Conservation (phyloP, 768 basidiomycete genomes). For the Xerocomus brunneocitrinus region DNA sequence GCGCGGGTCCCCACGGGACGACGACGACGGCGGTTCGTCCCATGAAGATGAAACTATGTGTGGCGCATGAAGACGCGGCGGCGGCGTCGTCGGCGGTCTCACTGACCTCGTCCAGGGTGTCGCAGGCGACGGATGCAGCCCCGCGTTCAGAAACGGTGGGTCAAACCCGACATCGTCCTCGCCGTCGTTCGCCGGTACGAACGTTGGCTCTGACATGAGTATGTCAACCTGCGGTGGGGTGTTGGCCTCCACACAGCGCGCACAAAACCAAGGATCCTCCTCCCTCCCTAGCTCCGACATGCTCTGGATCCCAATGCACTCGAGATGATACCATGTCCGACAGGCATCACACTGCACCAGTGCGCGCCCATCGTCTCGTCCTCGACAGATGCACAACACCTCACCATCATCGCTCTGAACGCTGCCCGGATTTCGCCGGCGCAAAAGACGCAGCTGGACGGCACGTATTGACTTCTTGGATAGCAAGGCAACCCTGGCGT, state of each 20-base stretch:
- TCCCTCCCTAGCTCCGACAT: slow-evolving; percentile 65
- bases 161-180: slow-evolving; percentile 38
- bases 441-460: slow-evolving; percentile 45
- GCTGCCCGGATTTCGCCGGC: slow-evolving; percentile 36
- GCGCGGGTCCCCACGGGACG: slow-evolving; percentile 49
- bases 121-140: slow-evolving; percentile 52
- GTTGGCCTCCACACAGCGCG: slow-evolving; percentile 43
- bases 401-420: slow-evolving; percentile 46
- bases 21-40: slow-evolving; percentile 38
- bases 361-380: slow-evolving; percentile 64
- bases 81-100: slow-evolving; percentile 48
- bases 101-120: slow-evolving; percentile 42
- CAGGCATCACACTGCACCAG: slow-evolving; percentile 82
- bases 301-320: slow-evolving; percentile 69
- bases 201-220: slow-evolving; percentile 52
- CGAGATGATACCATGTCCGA: slow-evolving; percentile 76
- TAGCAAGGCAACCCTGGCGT: slow-evolving; percentile 68
- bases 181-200: slow-evolving; percentile 61
- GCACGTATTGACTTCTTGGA: slow-evolving; percentile 67
- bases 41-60: slow-evolving; percentile 39
- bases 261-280: slow-evolving; percentile 79
- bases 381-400: slow-evolving; percentile 61
- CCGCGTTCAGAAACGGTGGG: slow-evolving; percentile 50
- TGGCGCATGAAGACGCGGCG: slow-evolving; percentile 32
- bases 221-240: slow-evolving; percentile 36